These are phyloP conservation scores for Entomortierella beljakovae DNA, from an alignment of 192 early-diverging fungal genomes.

Conservation along the genomic window DNA sequence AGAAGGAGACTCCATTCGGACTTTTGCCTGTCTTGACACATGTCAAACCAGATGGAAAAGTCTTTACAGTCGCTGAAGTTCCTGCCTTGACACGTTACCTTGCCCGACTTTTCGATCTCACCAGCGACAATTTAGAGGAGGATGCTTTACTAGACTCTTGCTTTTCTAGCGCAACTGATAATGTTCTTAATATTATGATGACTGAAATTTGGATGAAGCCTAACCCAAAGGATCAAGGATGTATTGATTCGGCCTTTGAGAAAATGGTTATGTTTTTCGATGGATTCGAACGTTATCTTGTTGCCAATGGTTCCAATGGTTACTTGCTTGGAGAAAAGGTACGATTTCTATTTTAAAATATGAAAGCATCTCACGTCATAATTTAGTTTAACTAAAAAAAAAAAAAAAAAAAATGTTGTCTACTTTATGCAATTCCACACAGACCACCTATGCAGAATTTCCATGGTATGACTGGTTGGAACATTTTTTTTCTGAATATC, in stretches of 20 bases:
- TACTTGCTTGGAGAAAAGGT: slow-evolving; percentile 43
- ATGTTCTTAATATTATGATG: slow-evolving; percentile 18
- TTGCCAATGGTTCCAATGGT: slow-evolving; percentile 41
- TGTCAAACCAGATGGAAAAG: slow-evolving; percentile 23
- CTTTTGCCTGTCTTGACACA: slow-evolving; percentile 39
- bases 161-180: slow-evolving; percentile 15
- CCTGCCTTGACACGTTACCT: slow-evolving; percentile 27
- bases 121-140: slow-evolving; percentile 18
- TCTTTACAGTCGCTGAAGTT: slow-evolving; percentile 17
- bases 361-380: too few relatives aligned
- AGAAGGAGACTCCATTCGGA: slow-evolving; percentile 44
- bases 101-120: slow-evolving; percentile 21
- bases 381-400: neutral
- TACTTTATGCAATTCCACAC: neutral
- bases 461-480: slow-evolving; percentile 39
- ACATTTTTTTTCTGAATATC: slow-evolving; percentile 12
- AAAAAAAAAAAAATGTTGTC: neutral
- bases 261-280: slow-evolving; percentile 23
- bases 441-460: slow-evolving; percentile 45
- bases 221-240: slow-evolving; percentile 17
- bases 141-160: slow-evolving; percentile 26
- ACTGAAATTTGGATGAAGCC: slow-evolving; percentile 27
- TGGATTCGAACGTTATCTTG: slow-evolving; percentile 32
- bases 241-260: slow-evolving; percentile 18
- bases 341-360: neutral